Evolutionary conservation across 1,284 basidiomycete genomes (phyloP).

Genomic region (Cryptococcus deneoformans): DNA sequence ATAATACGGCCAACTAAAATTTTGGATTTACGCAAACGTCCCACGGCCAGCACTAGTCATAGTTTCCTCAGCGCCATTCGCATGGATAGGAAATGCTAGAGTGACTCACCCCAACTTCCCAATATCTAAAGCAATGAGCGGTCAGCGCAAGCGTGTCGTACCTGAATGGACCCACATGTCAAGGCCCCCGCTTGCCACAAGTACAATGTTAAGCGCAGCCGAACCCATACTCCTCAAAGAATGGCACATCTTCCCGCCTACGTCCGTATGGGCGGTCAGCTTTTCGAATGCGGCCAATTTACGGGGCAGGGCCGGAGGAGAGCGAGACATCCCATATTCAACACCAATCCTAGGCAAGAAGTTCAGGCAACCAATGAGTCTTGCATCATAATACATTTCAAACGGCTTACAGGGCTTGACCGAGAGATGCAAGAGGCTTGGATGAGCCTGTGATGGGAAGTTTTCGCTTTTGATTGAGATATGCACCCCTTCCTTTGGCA

Average conservation of each 20-base stretch:
- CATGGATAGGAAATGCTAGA: not conserved
- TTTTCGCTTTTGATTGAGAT: constrained; percentile 59
- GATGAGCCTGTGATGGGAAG: constrained; percentile 70
- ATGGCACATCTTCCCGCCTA: constrained; percentile 81
- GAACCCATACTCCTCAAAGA: constrained; percentile 78
- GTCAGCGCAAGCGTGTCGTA: not conserved
- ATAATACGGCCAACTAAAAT: not conserved
- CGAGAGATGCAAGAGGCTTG: constrained; percentile 68
- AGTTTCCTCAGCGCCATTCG: not conserved
- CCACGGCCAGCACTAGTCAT: constrained; percentile 63
- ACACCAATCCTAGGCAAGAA: constrained; percentile 59
- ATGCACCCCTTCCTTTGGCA: constrained; percentile 74
- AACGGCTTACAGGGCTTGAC: constrained; percentile 62
- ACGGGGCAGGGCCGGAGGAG: constrained; percentile 65
- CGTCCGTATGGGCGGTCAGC: constrained; percentile 69
- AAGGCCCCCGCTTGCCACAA: constrained; percentile 78
- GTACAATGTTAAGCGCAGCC: constrained; percentile 76
- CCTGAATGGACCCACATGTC: constrained; percentile 60
- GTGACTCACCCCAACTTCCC: constrained; percentile 72
- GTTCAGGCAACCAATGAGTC: not conserved
- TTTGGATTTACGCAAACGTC: constrained; percentile 69
- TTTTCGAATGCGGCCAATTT: constrained; percentile 71
- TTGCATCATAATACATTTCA: not conserved
- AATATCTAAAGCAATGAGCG: constrained; percentile 44
- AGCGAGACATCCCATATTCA: constrained; percentile 80